phyloP scores from a whole-genome alignment of 2,329 filamentous ascomycete species.

The Pyricularia pennisetigena region DNA sequence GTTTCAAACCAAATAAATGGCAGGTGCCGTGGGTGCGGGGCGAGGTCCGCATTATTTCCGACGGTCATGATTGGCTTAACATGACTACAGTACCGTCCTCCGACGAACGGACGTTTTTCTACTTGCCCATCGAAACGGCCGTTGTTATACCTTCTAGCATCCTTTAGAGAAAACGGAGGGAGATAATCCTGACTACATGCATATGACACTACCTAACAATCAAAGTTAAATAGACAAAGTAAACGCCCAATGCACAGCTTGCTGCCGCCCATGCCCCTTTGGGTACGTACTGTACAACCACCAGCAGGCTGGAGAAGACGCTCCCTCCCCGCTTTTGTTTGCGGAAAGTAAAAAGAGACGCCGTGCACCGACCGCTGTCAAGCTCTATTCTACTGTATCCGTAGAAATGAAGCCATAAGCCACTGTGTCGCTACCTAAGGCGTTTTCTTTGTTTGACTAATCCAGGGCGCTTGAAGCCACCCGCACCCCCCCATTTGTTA shows the following conservation, averaged over 20 bases:
- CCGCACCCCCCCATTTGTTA: neutral
- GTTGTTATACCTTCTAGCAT: neutral
- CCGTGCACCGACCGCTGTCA: neutral
- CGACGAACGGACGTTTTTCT: neutral
- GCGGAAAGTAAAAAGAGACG: neutral
- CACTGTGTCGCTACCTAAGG: neutral
- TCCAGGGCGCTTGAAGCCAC: neutral
- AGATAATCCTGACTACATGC: neutral
- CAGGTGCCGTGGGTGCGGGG: neutral
- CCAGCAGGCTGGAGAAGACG: neutral
- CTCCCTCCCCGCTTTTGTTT: neutral
- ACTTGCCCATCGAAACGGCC: neutral
- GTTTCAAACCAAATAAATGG: neutral
- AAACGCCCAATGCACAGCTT: neutral
- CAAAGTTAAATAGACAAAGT: neutral
- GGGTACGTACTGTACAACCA: too few species aligned
- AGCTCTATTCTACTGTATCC: neutral
- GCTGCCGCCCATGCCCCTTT: too few species aligned
- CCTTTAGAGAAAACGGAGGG: neutral
- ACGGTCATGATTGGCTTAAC: neutral
- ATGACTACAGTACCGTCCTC: neutral
- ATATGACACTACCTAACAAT: neutral
- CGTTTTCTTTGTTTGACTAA: neutral
- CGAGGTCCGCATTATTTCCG: neutral
- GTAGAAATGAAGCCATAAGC: neutral